These are phyloP conservation scores for Agaricus subrufescens DNA, from an alignment of 768 basidiomycete genomes.

Conservation along the genomic window DNA sequence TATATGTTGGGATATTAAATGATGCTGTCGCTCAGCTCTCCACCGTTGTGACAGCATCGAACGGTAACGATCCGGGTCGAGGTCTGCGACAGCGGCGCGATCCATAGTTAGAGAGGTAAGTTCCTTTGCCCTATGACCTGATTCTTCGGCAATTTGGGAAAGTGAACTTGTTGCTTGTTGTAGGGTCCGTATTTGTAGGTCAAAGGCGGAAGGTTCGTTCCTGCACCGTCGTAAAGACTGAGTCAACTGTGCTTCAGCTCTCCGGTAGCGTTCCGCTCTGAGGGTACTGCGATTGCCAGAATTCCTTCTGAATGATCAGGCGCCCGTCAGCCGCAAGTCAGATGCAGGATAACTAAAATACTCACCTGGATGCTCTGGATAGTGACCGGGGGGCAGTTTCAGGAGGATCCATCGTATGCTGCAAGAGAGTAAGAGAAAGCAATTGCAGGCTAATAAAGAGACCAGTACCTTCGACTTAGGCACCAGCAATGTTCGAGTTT, in stretches of 20 bases:
- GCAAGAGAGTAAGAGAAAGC: neutral
- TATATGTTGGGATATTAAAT: constrained; percentile 4
- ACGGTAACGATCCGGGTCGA: constrained; percentile 1
- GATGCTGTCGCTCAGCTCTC: neutral
- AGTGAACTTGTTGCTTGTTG: neutral
- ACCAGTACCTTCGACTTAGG: neutral
- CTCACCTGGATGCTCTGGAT: neutral
- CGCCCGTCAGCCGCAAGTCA: neutral
- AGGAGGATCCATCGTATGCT: neutral
- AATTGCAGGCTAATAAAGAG: neutral
- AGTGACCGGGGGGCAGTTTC: neutral
- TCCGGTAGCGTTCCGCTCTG: constrained; percentile 5
- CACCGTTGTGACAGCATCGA: constrained; percentile 6
- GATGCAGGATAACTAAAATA: neutral
- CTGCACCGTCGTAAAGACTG: constrained; percentile 1
- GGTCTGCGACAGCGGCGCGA: neutral
- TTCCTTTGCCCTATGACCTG: neutral
- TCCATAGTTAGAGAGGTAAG: neutral
- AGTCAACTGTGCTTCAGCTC: constrained; percentile 2
- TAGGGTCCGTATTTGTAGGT: constrained; percentile 3
- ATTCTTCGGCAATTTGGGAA: constrained; percentile 4
- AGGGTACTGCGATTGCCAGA: neutral
- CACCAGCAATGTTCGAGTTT: neutral
- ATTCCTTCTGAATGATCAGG: neutral
- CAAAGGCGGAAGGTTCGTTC: constrained; percentile 1